phyloP scores from a whole-genome alignment of 2,329 filamentous ascomycete genomes.

The Xylaria sp. region DNA sequence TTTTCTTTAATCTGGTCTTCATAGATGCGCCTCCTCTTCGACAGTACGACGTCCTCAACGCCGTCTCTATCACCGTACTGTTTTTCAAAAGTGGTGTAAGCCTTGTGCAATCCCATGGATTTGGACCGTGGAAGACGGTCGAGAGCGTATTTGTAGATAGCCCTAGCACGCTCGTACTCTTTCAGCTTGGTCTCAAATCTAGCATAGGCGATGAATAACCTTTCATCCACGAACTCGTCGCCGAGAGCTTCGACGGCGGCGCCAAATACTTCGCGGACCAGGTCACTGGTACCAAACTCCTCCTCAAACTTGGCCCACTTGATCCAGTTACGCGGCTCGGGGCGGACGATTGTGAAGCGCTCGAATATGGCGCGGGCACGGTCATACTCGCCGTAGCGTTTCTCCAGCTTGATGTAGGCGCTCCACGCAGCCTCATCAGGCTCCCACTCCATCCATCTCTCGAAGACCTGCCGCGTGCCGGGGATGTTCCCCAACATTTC shows the following conservation, averaged over 20 bases:
- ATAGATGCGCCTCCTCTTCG: conserved; percentile 91
- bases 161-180: conserved; percentile 91
- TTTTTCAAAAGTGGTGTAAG: conserved; percentile 98
- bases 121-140: conserved; percentile 91
- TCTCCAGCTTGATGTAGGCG: conserved; percentile 96
- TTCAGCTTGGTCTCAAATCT: conserved; percentile 94
- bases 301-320: conserved; percentile 99
- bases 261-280: conserved; percentile 92
- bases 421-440: conserved; percentile 96
- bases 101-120: conserved; percentile 86
- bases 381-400: conserved; percentile 91
- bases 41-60: conserved; percentile 94
- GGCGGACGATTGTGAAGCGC: conserved; percentile 90
- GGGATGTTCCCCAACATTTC: conserved; percentile 96
- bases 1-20: conserved; percentile 95
- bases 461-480: conserved; percentile 92
- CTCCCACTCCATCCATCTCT: conserved; percentile 98
- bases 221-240: conserved; percentile 96
- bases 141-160: conserved; percentile 96
- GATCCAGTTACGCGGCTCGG: conserved; percentile 96
- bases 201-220: conserved; percentile 94
- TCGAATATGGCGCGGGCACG: conserved; percentile 90
- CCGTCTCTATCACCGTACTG: conserved; percentile 94
- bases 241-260: conserved; percentile 88
- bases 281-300: conserved; percentile 89